Evolutionary conservation across 1,284 basidiomycete species (phyloP).

Genomic region (Puccinia horiana): DNA sequence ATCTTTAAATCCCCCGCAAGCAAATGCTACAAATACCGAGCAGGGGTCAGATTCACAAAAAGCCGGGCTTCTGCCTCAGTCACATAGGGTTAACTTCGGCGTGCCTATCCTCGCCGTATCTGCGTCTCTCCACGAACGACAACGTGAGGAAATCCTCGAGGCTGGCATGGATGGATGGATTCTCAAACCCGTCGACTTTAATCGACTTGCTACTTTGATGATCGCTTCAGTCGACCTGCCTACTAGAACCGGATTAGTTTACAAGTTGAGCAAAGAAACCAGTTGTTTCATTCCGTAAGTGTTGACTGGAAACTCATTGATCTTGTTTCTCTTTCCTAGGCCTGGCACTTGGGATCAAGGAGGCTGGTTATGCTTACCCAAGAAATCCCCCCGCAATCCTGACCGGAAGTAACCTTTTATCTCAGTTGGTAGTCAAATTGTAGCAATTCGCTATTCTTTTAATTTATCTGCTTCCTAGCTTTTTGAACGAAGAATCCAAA

Average conservation of each 20-base stretch:
- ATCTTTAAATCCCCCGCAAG: conserved; percentile 21
- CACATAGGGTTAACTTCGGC: conserved; percentile 67
- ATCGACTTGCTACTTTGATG: conserved; percentile 53
- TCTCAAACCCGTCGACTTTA: conserved; percentile 81
- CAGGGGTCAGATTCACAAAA: neutral
- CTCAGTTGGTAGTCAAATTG: neutral
- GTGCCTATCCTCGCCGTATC: conserved; percentile 83
- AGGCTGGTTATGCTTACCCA: conserved; percentile 55
- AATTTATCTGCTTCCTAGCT: too few species aligned
- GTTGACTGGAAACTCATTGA: conserved; percentile 9
- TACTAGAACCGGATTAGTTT: conserved; percentile 53
- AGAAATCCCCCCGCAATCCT: conserved; percentile 13
- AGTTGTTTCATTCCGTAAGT: too few species aligned
- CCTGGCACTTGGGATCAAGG: conserved; percentile 57
- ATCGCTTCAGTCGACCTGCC: conserved; percentile 53
- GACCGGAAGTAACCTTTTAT: neutral
- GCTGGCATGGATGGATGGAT: conserved; percentile 80
- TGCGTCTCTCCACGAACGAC: conserved; percentile 70
- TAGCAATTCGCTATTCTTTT: too few species aligned
- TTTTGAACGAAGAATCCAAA: too few species aligned
- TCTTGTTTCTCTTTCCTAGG: neutral
- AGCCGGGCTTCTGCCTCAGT: conserved; percentile 52
- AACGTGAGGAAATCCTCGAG: conserved; percentile 65
- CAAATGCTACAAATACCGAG: neutral
- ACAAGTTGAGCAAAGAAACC: conserved; percentile 53